Evolutionary conservation across 108 stramenopile genomes (phyloP).

Genomic region (Thalassiosira profunda): DNA sequence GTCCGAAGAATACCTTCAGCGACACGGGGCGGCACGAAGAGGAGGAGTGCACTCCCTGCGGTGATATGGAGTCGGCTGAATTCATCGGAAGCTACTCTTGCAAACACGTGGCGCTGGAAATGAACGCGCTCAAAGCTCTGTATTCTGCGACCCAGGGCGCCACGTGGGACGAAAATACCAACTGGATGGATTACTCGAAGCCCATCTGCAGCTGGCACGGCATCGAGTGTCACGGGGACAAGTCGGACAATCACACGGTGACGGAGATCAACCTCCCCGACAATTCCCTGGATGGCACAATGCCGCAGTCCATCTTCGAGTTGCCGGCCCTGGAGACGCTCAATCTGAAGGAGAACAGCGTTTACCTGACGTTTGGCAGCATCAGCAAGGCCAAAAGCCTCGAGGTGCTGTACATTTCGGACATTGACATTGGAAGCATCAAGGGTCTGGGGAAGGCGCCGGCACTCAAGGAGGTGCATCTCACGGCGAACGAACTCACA

Average conservation of each 20-base stretch:
- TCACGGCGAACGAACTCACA: constrained; percentile 48
- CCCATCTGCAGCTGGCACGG: constrained; percentile 73
- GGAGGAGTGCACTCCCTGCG: constrained; percentile 38
- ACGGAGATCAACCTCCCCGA: constrained; percentile 28
- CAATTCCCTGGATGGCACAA: constrained; percentile 57
- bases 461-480: constrained; percentile 50
- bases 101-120: constrained; percentile 9
- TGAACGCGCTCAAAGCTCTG: constrained; percentile 24
- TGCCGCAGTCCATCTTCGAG: constrained; percentile 60
- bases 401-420: constrained; percentile 51
- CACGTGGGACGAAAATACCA: constrained; percentile 19
- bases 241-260: constrained; percentile 47
- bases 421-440: constrained; percentile 47
- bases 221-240: constrained; percentile 56
- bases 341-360: constrained; percentile 40
- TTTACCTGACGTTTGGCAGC: constrained; percentile 54
- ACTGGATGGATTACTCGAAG: constrained; percentile 56
- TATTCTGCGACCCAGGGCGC: constrained; percentile 30
- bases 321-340: constrained; percentile 47
- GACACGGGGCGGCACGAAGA: constrained; percentile 23
- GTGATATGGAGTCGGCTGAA: constrained; percentile 20
- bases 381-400: constrained; percentile 53
- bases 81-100: constrained; percentile 50
- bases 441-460: constrained; percentile 53
- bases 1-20: constrained; percentile 64